Percentiles rank a stretch among this genome's conserved stretches.
These are phyloP conservation scores for Ophiostoma triangulosporum DNA, from an alignment of 2,329 filamentous ascomycete species.

Conservation along the genomic window DNA sequence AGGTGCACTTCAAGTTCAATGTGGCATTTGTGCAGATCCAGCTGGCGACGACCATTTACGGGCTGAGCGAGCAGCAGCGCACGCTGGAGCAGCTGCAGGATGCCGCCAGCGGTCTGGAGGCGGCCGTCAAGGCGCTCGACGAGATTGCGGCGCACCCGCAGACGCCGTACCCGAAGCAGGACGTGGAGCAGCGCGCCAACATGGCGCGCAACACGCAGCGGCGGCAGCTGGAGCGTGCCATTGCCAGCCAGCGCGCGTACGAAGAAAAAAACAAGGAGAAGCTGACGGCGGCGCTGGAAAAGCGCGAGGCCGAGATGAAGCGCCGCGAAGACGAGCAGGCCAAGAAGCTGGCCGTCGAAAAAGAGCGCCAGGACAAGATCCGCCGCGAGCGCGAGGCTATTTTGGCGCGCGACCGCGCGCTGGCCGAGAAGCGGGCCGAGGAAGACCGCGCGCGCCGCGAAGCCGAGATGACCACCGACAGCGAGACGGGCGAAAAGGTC, in stretches of 20 bases:
- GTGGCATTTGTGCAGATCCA: conserved; percentile 96
- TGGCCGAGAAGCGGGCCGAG: conserved; percentile 57
- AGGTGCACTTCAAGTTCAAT: conserved; percentile 91
- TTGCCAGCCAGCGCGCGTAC: conserved; percentile 76
- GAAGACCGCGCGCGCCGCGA: conserved; percentile 56
- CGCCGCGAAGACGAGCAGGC: conserved; percentile 65
- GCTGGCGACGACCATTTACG: conserved; percentile 68
- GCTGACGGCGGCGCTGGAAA: conserved; percentile 64
- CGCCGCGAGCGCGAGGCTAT: conserved; percentile 77
- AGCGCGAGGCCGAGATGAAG: conserved; percentile 66
- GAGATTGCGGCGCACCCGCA: conserved; percentile 48
- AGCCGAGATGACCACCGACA: conserved; percentile 70
- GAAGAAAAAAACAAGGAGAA: conserved; percentile 88
- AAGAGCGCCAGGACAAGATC: conserved; percentile 65
- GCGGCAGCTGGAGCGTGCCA: conserved; percentile 75
- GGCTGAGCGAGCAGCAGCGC: conserved; percentile 60
- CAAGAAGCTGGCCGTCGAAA: conserved; percentile 53
- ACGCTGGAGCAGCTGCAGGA: conserved; percentile 69
- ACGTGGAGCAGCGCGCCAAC: conserved; percentile 88
- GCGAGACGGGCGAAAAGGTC: conserved; percentile 67
- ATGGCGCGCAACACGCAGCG: conserved; percentile 95
- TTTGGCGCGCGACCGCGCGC: conserved; percentile 56
- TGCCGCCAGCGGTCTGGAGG: conserved; percentile 62
- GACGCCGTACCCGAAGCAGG: conserved; percentile 77
- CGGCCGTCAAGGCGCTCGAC: conserved; percentile 63